phyloP scores from a whole-genome alignment of 2,329 filamentous ascomycete genomes.

The Dissoconium aciculare region DNA sequence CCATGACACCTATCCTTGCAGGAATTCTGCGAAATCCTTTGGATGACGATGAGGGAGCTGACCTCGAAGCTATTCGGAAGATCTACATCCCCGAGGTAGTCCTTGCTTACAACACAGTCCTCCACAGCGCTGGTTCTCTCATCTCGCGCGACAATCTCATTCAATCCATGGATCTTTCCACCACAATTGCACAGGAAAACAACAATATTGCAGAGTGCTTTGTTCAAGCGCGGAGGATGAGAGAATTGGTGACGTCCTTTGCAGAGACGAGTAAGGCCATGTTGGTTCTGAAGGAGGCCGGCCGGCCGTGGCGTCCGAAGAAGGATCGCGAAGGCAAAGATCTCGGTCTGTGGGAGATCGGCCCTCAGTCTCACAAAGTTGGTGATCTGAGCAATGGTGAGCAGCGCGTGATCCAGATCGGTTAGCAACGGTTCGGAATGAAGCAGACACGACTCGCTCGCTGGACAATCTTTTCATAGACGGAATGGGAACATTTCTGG shows the following conservation, averaged over 20 bases:
- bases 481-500: too few relatives aligned
- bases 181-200: slow-evolving; percentile 48
- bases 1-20: slow-evolving; percentile 25
- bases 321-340: slow-evolving; percentile 29
- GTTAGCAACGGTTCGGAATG: too few relatives aligned
- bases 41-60: slow-evolving; percentile 39
- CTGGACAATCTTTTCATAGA: too few relatives aligned
- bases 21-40: slow-evolving; percentile 19
- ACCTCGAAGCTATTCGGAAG: slow-evolving; percentile 51
- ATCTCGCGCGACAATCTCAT: slow-evolving; percentile 63
- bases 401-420: not conserved
- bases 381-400: slow-evolving; percentile 1
- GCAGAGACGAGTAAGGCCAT: slow-evolving; percentile 63
- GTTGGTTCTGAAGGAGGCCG: slow-evolving; percentile 34
- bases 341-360: slow-evolving; percentile 30
- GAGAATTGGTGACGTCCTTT: slow-evolving; percentile 41
- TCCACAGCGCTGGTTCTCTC: slow-evolving; percentile 63
- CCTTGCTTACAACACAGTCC: slow-evolving; percentile 64
- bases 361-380: slow-evolving; percentile 16
- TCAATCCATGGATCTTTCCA: slow-evolving; percentile 75
- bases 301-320: slow-evolving; percentile 29
- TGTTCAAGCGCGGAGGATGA: slow-evolving; percentile 28
- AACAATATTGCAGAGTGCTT: slow-evolving; percentile 25
- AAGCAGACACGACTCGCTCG: too few relatives aligned
- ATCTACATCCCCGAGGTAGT: slow-evolving; percentile 76